Percentiles rank a stretch among this genome's conserved stretches.
Conservation (phyloP, 208 protist species). For the Phytomonas sp. region DNA sequence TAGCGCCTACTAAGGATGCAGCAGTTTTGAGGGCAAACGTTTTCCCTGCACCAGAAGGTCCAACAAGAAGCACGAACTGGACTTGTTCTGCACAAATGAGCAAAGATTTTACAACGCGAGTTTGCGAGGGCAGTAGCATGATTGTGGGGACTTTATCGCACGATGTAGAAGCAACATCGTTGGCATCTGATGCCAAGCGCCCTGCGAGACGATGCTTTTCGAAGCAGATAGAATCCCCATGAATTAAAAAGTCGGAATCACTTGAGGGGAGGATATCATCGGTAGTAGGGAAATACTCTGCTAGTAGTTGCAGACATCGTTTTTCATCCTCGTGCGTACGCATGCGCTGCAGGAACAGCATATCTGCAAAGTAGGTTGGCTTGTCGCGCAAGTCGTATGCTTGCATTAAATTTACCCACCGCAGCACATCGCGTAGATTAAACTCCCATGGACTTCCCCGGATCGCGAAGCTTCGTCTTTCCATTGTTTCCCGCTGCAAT, state of each 20-base stretch:
- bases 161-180: background rate
- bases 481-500: conserved; percentile 89
- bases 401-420: conserved; percentile 95
- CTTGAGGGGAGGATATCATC: conserved; percentile 16
- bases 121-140: conserved; percentile 67
- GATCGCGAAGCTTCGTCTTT: conserved; percentile 65
- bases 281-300: conserved; percentile 32
- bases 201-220: conserved; percentile 25
- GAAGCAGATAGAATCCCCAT: conserved; percentile 49
- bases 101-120: conserved; percentile 65
- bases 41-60: conserved; percentile 94
- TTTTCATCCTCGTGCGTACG: conserved; percentile 63
- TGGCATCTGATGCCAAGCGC: conserved; percentile 2
- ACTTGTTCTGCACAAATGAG: conserved; percentile 87
- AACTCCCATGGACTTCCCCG: conserved; percentile 98
- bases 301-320: conserved; percentile 30
- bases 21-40: conserved; percentile 92
- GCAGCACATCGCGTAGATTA: conserved; percentile 99
- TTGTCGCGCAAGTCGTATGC: conserved; percentile 27
- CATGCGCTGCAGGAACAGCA: conserved; percentile 85
- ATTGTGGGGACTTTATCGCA: conserved; percentile 11
- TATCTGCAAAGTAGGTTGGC: conserved; percentile 60
- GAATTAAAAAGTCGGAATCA: conserved; percentile 69
- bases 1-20: conserved; percentile 85
- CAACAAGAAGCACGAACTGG: conserved; percentile 95